Percentiles rank a stretch among this genome's conserved stretches.
Evolutionary conservation across 2,329 filamentous ascomycete species (phyloP).

Genomic region (Tolypocladium sp.): DNA sequence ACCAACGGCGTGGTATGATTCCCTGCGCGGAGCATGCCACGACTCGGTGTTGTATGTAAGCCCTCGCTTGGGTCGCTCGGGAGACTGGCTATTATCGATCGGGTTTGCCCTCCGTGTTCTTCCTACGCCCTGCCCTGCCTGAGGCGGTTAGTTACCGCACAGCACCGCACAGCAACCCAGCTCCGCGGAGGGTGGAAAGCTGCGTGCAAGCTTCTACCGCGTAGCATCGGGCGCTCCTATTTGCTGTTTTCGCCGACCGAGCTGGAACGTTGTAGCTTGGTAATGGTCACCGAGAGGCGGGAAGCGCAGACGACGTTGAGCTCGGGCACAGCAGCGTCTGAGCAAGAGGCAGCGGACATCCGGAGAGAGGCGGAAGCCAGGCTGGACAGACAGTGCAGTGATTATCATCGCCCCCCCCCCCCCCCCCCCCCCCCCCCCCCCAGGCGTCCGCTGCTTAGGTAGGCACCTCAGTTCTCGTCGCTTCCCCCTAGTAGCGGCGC

Average conservation of each 20-base stretch:
- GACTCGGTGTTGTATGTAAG: neutral
- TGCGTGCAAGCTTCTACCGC: no score
- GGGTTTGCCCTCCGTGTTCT: neutral
- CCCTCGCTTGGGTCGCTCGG: no score
- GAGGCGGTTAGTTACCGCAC: neutral
- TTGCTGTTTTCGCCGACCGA: no score
- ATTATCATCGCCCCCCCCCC: no score
- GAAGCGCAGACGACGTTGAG: neutral
- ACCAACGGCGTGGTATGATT: neutral
- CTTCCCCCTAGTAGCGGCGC: no score
- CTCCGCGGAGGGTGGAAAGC: neutral
- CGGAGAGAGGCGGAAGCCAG: neutral
- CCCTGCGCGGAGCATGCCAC: neutral
- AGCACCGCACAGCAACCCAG: neutral
- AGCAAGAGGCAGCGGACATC: neutral
- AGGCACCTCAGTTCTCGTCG: no score
- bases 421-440: no score
- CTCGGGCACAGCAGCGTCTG: neutral
- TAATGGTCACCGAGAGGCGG: no score
- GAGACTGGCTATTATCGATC: no score
- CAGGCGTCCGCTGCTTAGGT: no score
- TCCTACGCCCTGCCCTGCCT: neutral
- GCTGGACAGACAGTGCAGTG: no score
- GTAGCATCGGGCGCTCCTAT: no score
- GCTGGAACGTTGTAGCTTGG: neutral